Base-by-base conservation (phyloP, 306 rosid genomes). In the Styphnolobium japonicum region DNA sequence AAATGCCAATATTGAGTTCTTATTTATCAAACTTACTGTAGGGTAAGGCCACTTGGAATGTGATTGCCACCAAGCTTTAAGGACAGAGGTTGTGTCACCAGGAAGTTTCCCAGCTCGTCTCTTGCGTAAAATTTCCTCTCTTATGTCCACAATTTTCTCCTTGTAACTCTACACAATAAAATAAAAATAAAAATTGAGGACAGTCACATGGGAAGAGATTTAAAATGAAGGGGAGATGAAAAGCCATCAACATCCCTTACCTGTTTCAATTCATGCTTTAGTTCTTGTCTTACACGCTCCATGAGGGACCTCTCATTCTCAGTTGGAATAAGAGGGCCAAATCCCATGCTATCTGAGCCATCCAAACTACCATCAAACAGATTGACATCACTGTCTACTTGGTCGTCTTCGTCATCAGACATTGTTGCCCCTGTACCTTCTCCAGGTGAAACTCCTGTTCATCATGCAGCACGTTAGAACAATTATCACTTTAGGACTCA, bases 1-100 rank as follows among this genome's bases (percentile, higher is more conserved):
- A 10, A 15, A 66, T 66, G 68, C 33, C 21, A 25, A 52, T n/a
- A 23, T 4, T 37, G 19, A 48, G 39, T 67, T 80, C 34, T 51
- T 61, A 22, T 25, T 46, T 11, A 61, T 71, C 69, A 45, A 80
- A 86, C 93, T 85, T 87, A 94, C 98, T 0, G 98, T 94, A 46
- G 98, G 98, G 85, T 94, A 94, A 49, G 97, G 98, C 98, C 98
- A 94, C 76, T 94, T 92, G 18, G 96, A 85, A 85, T 94, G 98
- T 65, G 96, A 76, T 81, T 92, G 96, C 98, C 98, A 94, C 98
- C 98, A 94, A 74, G 92, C 77, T 79, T 94, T 94, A 5, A 94
- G 85, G 18, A 94, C 93, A 48, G 97, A 94, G 36, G 98, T 94
- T 39, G 97, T 92, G 87, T 94, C 96, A 4, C 98, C 97, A 8